Evolutionary conservation across 2,329 filamentous ascomycete genomes (phyloP).

Genomic region (Venturia asperata): DNA sequence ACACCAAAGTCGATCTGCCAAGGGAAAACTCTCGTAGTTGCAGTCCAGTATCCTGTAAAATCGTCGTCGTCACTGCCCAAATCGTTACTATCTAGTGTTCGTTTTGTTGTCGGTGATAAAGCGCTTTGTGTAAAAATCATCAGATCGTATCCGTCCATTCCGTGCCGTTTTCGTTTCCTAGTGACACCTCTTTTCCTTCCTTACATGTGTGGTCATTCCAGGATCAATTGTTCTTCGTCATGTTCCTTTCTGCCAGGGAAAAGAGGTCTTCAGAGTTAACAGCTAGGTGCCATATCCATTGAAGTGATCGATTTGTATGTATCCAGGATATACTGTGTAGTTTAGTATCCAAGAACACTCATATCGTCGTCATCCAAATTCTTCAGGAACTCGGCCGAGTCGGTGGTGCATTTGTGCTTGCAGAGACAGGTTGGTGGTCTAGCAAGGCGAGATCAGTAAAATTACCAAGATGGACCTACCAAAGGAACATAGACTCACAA

Average conservation of each 20-base stretch:
- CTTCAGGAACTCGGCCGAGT: not conserved
- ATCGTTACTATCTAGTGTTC: not conserved
- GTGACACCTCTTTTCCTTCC: too few relatives aligned
- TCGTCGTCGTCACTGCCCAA: not conserved
- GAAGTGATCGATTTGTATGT: not conserved
- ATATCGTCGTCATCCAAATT: slow-evolving; percentile 9
- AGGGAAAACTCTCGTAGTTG: not conserved
- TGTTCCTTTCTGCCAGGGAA: not conserved
- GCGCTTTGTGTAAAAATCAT: not conserved
- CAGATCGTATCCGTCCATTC: not conserved
- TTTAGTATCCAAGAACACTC: not conserved
- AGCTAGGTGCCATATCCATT: not conserved
- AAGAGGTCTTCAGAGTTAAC: not conserved
- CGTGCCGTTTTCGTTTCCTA: not conserved
- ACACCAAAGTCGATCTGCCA: not conserved
- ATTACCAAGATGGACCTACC: not conserved
- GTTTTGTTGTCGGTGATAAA: not conserved
- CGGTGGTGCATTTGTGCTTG: not conserved
- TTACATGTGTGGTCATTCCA: not conserved
- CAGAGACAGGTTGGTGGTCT: slow-evolving; percentile 9
- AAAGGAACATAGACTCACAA: not conserved
- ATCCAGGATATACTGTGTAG: not conserved
- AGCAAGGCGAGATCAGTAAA: not conserved
- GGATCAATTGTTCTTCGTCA: not conserved
- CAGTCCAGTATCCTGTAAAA: not conserved